Evolutionary conservation across 192 early-diverging fungal species (phyloP), one percentile per base, ranked within the genome.

Genomic region (Entomortierella chlamydospora): DNA sequence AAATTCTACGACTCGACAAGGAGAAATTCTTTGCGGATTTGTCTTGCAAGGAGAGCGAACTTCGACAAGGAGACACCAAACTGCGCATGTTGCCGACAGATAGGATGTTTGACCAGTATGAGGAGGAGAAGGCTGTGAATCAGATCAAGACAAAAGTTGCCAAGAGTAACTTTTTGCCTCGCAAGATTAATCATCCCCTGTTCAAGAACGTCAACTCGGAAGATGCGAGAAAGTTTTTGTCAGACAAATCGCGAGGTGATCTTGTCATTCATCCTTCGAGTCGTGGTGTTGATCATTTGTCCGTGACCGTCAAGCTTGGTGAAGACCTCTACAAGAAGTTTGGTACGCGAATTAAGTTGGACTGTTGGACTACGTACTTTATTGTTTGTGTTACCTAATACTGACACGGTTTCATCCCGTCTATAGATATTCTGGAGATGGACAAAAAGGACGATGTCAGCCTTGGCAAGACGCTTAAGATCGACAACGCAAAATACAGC

Each of bases 231-330:
- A 78, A 89, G 64, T 92, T 91, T 52, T 78, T 98, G 66, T 84
- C 85, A 20, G 79, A 83, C 18, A 86, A 92, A 29, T 86, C 84
- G 22, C 81, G 86, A 15, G 98, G 97, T 23, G 90, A 92, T 49
- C 81, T 92, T 20, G 92, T 99, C 4, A 93, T 99, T 61, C 89
- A 97, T 12, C 95, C 96, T 7, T 98, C 97, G 23, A 94, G 93
- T 9, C 91, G 92, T 17, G 95, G 95, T n/a, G 81, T 88, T 25
- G 90, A 95, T 80, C 95, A 96, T 68, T 87, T 99, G 17, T 91
- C 94, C 1, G 91, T 98, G 23, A 98, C 95, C 20, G 97, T 95
- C 93, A 98, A 98, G 72, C 90, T 97, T 9, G 92, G 85, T 51
- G 93, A 96, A 23, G 91, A 86, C 5, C 78, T 97, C 54, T 96